A percentile compares a stretch with the other conserved stretches of the same genome.
Conservation (phyloP, 2,329 filamentous ascomycete species). For the Colletotrichum sansevieriae region DNA sequence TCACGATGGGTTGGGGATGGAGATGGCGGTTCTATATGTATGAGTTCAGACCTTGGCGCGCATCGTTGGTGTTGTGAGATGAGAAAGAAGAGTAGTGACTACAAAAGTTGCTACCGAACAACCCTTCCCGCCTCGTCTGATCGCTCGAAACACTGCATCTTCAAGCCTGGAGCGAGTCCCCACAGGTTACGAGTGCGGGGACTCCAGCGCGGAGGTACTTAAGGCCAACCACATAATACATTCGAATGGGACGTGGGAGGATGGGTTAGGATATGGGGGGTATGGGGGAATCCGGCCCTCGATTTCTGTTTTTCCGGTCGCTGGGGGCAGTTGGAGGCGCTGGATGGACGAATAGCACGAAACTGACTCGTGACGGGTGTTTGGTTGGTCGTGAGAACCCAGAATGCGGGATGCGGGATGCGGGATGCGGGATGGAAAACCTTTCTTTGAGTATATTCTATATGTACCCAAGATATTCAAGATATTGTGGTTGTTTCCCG, state of each 20-base stretch:
- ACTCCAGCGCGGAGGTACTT: constrained; percentile 36
- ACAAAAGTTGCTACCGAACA: constrained; percentile 3
- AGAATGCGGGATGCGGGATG: constrained; percentile 5
- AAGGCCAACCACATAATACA: constrained; percentile 9
- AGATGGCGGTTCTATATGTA: constrained; percentile 23
- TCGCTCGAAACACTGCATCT: constrained; percentile 24
- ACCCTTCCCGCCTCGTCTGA: constrained; percentile 14
- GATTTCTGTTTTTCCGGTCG: constrained; percentile 3
- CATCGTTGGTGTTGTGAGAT: constrained; percentile 26
- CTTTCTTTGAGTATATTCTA: neutral
- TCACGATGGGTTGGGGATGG: constrained; percentile 27
- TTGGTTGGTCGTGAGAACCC: neutral
- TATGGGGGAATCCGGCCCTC: neutral
- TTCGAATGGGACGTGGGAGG: constrained; percentile 10
- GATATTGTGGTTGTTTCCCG: neutral
- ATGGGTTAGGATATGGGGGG: neutral
- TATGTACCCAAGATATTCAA: neutral
- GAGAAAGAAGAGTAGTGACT: neutral
- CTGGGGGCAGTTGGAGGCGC: constrained; percentile 33
- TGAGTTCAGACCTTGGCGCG: constrained; percentile 8
- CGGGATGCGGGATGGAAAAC: constrained; percentile 15
- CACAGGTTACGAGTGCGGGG: constrained; percentile 33
- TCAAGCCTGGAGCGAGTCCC: constrained; percentile 4
- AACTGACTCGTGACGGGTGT: constrained; percentile 28
- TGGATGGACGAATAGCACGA: neutral